A percentile compares a stretch with the other conserved stretches of the same genome.
Evolutionary conservation across 2,329 filamentous ascomycete species (phyloP).

Genomic region (Alternaria conjuncta): DNA sequence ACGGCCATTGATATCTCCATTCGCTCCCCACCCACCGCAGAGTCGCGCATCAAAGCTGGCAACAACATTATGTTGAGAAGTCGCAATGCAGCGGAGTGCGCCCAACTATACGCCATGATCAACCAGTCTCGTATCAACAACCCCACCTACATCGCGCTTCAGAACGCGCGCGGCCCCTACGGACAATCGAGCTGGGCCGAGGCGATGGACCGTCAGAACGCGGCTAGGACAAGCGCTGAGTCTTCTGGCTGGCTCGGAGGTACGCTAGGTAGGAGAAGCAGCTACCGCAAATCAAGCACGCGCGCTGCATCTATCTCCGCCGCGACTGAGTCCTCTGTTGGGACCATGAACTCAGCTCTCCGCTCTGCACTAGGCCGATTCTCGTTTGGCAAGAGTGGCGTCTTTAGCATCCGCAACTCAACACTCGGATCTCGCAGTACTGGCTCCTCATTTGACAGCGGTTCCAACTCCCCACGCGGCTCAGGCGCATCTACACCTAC

Average conservation of each 20-base stretch:
- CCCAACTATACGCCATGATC: constrained; percentile 81
- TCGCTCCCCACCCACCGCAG: constrained; percentile 78
- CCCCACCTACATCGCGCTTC: constrained; percentile 80
- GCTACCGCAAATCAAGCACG: constrained; percentile 60
- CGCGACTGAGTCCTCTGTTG: constrained; percentile 76
- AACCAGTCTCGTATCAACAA: constrained; percentile 92
- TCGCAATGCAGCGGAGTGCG: constrained; percentile 76
- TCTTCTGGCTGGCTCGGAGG: constrained; percentile 58
- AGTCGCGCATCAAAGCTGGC: constrained; percentile 71
- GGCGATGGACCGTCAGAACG: constrained; percentile 59
- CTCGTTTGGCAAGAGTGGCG: constrained; percentile 68
- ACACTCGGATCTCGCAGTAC: constrained; percentile 68
- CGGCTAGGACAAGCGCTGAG: constrained; percentile 45
- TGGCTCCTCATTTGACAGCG: constrained; percentile 57
- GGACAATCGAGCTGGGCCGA: constrained; percentile 57
- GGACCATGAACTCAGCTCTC: constrained; percentile 80
- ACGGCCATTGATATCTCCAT: constrained; percentile 95
- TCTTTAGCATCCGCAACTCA: constrained; percentile 84
- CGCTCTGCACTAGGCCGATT: constrained; percentile 74
- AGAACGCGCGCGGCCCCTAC: constrained; percentile 71
- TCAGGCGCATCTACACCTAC: constrained; percentile 45
- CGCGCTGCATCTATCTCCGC: constrained; percentile 64
- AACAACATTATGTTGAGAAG: constrained; percentile 93
- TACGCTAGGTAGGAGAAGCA: constrained; percentile 59
- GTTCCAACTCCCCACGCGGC: constrained; percentile 42